Evolutionary conservation across 2,329 filamentous ascomycete genomes (phyloP).

Genomic region (Penicillium sp.): DNA sequence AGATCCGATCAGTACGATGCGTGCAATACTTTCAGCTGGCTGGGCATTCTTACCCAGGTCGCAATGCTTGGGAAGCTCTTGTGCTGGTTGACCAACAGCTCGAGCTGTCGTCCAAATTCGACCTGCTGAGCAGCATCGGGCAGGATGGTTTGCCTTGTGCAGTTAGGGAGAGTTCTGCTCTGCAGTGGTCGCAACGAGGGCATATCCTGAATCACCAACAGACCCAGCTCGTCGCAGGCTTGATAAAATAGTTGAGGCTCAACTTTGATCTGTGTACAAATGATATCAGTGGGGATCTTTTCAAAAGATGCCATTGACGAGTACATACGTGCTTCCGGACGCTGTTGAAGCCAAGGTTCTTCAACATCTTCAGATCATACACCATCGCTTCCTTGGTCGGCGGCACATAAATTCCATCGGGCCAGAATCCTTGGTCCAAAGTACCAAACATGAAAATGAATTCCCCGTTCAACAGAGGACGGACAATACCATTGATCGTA

Average conservation of each 20-base stretch:
- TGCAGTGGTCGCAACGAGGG: conserved; percentile 57
- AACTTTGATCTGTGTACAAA: conserved; percentile 59
- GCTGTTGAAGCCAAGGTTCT: conserved; percentile 69
- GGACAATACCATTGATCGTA: conserved; percentile 58
- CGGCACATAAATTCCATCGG: conserved; percentile 67
- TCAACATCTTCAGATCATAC: conserved; percentile 65
- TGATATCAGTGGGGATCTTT: neutral
- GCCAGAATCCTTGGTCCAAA: conserved; percentile 72
- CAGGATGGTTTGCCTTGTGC: conserved; percentile 15
- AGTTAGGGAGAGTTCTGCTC: conserved; percentile 20
- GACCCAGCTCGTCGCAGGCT: conserved; percentile 66
- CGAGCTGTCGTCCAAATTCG: conserved; percentile 67
- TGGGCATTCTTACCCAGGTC: conserved; percentile 56
- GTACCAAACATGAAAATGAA: conserved; percentile 70
- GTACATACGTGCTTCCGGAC: conserved; percentile 66
- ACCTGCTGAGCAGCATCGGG: conserved; percentile 55
- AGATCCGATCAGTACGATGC: neutral
- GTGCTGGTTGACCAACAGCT: conserved; percentile 63
- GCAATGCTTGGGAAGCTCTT: conserved; percentile 67
- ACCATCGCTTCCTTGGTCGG: conserved; percentile 69
- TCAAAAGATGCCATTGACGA: neutral
- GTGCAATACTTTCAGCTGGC: neutral
- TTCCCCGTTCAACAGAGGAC: conserved; percentile 68
- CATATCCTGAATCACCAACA: conserved; percentile 73
- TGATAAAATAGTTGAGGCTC: conserved; percentile 68